Conservation (phyloP, 768 basidiomycete species). For the Kondoa subrosea region DNA sequence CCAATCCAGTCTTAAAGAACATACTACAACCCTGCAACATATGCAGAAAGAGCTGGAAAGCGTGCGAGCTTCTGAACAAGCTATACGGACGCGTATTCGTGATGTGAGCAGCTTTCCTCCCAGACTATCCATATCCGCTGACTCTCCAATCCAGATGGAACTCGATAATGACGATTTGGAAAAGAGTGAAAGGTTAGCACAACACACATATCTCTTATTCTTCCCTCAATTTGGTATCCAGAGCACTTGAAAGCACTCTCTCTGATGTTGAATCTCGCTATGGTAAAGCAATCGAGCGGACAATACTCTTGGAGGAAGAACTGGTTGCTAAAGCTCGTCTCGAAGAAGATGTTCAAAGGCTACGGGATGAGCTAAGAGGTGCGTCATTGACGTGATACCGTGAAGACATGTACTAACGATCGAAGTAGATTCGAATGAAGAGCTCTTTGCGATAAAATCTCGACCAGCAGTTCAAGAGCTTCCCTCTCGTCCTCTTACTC, state of each 20-base stretch:
- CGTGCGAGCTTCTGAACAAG: constrained; percentile 55
- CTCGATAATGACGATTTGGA: constrained; percentile 98
- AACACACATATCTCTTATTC: neutral
- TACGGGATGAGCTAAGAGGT: constrained; percentile 90
- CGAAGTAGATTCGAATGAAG: neutral
- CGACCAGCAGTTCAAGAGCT: neutral
- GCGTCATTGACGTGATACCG: constrained; percentile 21
- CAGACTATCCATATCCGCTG: neutral
- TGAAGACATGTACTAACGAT: no score
- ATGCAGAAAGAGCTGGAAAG: constrained; percentile 81
- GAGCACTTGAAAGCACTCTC: constrained; percentile 33
- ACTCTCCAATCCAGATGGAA: constrained; percentile 40
- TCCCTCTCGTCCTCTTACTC: neutral
- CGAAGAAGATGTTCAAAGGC: constrained; percentile 75
- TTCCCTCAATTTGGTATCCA: constrained; percentile 23
- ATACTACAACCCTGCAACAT: constrained; percentile 76
- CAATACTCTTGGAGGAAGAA: constrained; percentile 91
- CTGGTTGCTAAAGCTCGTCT: constrained; percentile 72
- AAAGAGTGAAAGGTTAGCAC: constrained; percentile 58
- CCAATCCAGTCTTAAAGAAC: constrained; percentile 34
- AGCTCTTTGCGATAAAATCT: neutral
- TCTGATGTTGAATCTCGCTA: constrained; percentile 58
- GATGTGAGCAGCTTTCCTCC: constrained; percentile 34
- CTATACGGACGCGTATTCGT: constrained; percentile 49
- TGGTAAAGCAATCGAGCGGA: constrained; percentile 80